phyloP scores from a whole-genome alignment of 2,329 filamentous ascomycete genomes.

The Podosphaera aphanis region DNA sequence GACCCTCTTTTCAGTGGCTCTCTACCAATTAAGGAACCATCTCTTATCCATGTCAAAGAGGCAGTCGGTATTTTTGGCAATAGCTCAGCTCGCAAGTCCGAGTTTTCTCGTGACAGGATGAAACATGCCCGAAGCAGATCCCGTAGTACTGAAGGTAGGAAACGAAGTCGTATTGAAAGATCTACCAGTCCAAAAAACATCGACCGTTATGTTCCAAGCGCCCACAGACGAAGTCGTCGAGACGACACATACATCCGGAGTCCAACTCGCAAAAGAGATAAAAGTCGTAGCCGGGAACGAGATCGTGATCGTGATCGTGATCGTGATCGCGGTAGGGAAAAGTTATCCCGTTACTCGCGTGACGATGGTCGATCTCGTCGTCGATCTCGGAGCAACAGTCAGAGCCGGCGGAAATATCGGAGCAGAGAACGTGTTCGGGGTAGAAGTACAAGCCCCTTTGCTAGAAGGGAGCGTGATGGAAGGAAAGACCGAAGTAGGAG shows the following conservation, averaged over 20 bases:
- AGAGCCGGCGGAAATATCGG: slow-evolving; percentile 7
- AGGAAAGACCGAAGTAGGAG: slow-evolving; percentile 8
- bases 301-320: slow-evolving; percentile 4
- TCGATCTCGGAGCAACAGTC: slow-evolving; percentile 7
- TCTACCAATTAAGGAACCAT: neutral
- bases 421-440: slow-evolving; percentile 5
- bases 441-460: slow-evolving; percentile 5
- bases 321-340: slow-evolving; percentile 8
- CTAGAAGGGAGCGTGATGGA: slow-evolving; percentile 5
- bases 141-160: slow-evolving; percentile 7
- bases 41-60: slow-evolving; percentile 5
- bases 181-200: slow-evolving; percentile 15
- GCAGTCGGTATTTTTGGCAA: too few species aligned
- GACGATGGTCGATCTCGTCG: slow-evolving; percentile 5
- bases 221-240: slow-evolving; percentile 8
- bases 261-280: slow-evolving; percentile 8
- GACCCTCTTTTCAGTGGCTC: slow-evolving; percentile 23
- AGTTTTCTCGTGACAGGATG: slow-evolving; percentile 14
- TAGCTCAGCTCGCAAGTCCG: slow-evolving; percentile 6
- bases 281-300: slow-evolving; percentile 11
- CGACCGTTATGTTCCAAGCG: slow-evolving; percentile 16
- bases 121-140: slow-evolving; percentile 16
- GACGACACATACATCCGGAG: slow-evolving; percentile 8
- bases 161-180: slow-evolving; percentile 13
- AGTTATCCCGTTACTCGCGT: slow-evolving; percentile 5